Base-by-base conservation (phyloP, 169 alveolate genomes). In the Prorocentrum cordatum region DNA sequence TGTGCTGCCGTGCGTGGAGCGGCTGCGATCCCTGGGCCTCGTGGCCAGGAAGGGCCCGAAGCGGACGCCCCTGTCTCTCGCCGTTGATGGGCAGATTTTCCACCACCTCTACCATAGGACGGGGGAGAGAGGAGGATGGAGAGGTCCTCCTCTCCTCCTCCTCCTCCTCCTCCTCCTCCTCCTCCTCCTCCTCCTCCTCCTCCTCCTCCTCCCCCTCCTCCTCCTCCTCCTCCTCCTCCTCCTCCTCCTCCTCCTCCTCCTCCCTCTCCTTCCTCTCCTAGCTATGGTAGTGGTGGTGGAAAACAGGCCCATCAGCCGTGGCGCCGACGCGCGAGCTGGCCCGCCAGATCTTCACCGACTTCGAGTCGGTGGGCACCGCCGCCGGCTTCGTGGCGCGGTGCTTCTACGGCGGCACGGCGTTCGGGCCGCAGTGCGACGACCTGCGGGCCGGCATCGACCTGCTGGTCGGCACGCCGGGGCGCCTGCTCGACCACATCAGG, bases 391-490 rank as follows among this genome's bases (percentile, higher is more conserved):
- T 27, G 5, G 77, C 68, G 42, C 50, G 66, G 62, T 83, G 91
- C 72, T 67, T 83, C 82, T 83, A 83, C 61, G 91, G 91, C 26
- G 91, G 91, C 20, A 12, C 1, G 35, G 27, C 5, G n/a, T 50
- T 50, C 27, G 64, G 64, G 7, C 64, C 64, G n/a, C 54, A 42
- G 54, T 9, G 9, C n/a, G 91, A 82, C 18, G 91, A 62, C 24
- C 80, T 82, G n/a, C 91, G 91, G 22, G 29, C 35, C 12, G 91
- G 91, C 7, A 39, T 68, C 16, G 70, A 84, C 22, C 62, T 70
- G 39, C 26, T 84, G 35, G 84, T 84, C 10, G 61, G 75, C 29
- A 84, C 92, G 10, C 92, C 92, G 9, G 92, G 92, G 3, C 92
- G 92, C 38, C 61, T 84, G 38, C 61, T 84, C 16, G 92, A 84